Percentiles rank a stretch among this genome's conserved stretches.
Evolutionary conservation across 768 basidiomycete genomes (phyloP).

Genomic region (Lanmaoa pseudosensibilis): DNA sequence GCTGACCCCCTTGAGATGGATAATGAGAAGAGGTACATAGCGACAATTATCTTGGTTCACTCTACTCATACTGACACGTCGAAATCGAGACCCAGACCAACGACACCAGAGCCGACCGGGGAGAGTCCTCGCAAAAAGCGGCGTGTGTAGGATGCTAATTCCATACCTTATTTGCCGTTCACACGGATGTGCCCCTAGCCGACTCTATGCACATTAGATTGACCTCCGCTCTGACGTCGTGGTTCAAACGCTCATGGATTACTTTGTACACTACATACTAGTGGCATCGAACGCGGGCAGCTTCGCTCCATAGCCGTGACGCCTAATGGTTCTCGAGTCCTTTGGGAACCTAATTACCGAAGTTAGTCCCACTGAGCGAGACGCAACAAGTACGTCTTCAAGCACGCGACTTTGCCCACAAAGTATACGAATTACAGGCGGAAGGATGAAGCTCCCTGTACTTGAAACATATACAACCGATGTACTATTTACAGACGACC

Average conservation of each 20-base stretch:
- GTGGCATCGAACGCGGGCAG: not conserved
- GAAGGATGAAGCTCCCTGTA: no score
- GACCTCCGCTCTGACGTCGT: not conserved
- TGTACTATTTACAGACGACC: no score
- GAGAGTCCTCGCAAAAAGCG: not conserved
- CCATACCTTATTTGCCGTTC: not conserved
- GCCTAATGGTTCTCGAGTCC: no score
- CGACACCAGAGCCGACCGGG: not conserved
- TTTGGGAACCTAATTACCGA: no score
- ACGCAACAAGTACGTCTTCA: no score
- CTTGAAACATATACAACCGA: no score
- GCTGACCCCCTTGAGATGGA: not conserved
- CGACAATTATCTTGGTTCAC: not conserved
- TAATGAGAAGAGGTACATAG: not conserved
- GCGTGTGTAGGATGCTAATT: not conserved
- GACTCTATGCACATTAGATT: not conserved
- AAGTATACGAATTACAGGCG: no score
- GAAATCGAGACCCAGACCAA: not conserved
- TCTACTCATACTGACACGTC: not conserved
- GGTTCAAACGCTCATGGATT: not conserved
- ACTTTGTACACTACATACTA: not conserved
- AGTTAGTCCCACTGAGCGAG: no score
- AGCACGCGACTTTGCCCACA: no score
- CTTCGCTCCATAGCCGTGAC: not conserved
- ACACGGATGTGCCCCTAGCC: not conserved